Conservation (phyloP, 1,284 basidiomycete genomes). For the Leccinum pachyderme region DNA sequence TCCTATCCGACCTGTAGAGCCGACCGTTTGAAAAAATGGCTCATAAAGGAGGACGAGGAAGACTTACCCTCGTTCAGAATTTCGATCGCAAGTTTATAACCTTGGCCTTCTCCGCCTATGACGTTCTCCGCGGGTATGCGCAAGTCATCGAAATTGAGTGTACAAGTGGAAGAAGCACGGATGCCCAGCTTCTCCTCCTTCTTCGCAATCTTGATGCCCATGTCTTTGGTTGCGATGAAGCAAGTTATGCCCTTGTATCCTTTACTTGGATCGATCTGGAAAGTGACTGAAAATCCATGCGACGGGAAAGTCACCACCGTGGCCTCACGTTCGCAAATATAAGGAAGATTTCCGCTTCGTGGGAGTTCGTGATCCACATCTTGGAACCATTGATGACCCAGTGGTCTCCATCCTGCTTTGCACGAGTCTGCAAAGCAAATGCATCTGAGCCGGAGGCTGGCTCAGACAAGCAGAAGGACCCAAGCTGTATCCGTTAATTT, state of each 20-base stretch:
- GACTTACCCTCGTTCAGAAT: conserved; percentile 86
- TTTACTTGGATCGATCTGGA: conserved; percentile 81
- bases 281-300: neutral
- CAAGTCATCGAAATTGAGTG: conserved; percentile 94
- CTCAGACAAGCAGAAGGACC: conserved; percentile 96
- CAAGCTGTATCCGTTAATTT: conserved; percentile 63
- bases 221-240: conserved; percentile 94
- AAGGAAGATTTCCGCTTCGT: conserved; percentile 91
- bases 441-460: conserved; percentile 93
- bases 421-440: conserved; percentile 93
- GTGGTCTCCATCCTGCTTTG: conserved; percentile 80
- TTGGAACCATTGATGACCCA: conserved; percentile 94
- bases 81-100: conserved; percentile 98
- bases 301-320: neutral
- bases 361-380: conserved; percentile 99
- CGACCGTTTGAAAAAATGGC: neutral
- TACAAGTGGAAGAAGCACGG: conserved; percentile 94
- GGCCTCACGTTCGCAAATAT: conserved; percentile 86
- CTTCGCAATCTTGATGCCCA: conserved; percentile 97
- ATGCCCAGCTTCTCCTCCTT: conserved; percentile 99
- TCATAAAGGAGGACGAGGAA: neutral
- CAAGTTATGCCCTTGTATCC: conserved; percentile 99
- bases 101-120: conserved; percentile 90
- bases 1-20: conserved; percentile 77
- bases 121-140: conserved; percentile 91